Conservation (phyloP, 1,284 basidiomycete species). For the Moesziomyces antarcticus region DNA sequence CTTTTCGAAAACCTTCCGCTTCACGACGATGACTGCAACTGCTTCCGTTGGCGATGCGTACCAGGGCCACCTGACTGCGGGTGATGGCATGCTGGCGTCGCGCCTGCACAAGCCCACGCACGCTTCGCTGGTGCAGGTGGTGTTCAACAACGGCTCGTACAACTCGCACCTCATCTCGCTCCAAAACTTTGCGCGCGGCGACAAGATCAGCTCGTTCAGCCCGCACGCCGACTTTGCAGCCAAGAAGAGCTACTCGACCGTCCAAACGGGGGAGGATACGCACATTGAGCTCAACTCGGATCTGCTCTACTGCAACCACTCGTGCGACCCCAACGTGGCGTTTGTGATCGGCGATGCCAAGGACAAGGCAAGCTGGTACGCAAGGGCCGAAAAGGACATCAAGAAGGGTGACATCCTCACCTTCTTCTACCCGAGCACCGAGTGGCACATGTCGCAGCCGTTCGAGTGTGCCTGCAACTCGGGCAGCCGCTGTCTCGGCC, state of each 20-base stretch:
- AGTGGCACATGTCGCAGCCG: slow-evolving; percentile 64
- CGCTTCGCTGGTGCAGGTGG: slow-evolving; percentile 52
- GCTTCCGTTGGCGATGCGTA: slow-evolving; percentile 23
- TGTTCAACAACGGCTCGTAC: slow-evolving; percentile 61
- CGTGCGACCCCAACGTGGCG: slow-evolving; percentile 57
- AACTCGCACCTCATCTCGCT: slow-evolving; percentile 57
- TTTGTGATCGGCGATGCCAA: slow-evolving; percentile 42
- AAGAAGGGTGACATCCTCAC: slow-evolving; percentile 54
- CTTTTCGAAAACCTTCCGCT: too few species aligned
- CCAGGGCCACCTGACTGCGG: slow-evolving; percentile 55
- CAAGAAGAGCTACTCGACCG: slow-evolving; percentile 54
- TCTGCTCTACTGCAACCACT: slow-evolving; percentile 65
- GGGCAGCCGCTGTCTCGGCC: slow-evolving; percentile 38
- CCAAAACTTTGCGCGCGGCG: slow-evolving; percentile 34
- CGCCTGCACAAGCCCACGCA: slow-evolving; percentile 53
- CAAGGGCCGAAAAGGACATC: slow-evolving; percentile 53
- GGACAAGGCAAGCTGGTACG: slow-evolving; percentile 42
- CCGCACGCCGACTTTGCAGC: slow-evolving; percentile 42
- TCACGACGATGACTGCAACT: slow-evolving; percentile 25
- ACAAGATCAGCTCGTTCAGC: slow-evolving; percentile 48
- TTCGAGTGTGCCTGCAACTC: slow-evolving; percentile 59
- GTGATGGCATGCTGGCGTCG: slow-evolving; percentile 45
- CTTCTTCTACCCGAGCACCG: slow-evolving; percentile 65
- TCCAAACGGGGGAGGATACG: slow-evolving; percentile 48
- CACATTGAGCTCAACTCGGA: slow-evolving; percentile 65